Conservation (phyloP, 2,329 filamentous ascomycete species). For the Trichoderma asperellum region DNA sequence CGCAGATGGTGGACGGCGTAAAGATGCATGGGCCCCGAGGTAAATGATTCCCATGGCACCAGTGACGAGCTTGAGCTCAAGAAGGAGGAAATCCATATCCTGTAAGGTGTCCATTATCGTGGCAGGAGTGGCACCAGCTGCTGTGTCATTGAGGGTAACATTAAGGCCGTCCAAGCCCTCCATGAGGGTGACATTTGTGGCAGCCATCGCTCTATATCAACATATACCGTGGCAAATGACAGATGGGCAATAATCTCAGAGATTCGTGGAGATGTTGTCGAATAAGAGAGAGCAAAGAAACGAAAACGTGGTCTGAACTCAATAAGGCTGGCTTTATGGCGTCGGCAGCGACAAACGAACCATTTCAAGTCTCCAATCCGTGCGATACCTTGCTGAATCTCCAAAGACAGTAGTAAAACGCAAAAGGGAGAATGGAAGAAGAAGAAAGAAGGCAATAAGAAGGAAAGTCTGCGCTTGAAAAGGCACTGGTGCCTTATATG, state of each 20-base stretch:
- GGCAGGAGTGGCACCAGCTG: conserved; percentile 28
- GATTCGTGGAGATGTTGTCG: not conserved
- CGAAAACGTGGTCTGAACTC: conserved; percentile 29
- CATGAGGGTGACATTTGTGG: conserved; percentile 34
- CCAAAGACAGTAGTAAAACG: not conserved
- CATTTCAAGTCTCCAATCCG: not conserved
- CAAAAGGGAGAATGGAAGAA: not conserved
- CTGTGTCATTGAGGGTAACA: conserved; percentile 36
- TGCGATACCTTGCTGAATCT: not conserved
- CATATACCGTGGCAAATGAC: not conserved
- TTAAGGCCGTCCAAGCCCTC: conserved; percentile 40
- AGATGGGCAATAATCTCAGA: not conserved
- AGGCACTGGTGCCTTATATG: not conserved
- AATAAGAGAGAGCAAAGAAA: not conserved
- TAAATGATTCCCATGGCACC: conserved; percentile 83
- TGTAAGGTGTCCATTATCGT: conserved; percentile 40
- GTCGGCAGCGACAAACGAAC: not conserved
- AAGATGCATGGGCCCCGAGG: conserved; percentile 80
- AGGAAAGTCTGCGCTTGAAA: not conserved
- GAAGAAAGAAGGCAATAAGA: not conserved
- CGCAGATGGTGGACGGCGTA: conserved; percentile 82
- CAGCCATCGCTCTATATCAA: conserved; percentile 27
- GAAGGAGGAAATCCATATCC: conserved; percentile 48
- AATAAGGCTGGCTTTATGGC: conserved; percentile 4
- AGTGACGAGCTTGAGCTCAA: conserved; percentile 56